Evolutionary conservation across 805 yeast species (phyloP), one percentile per base, ranked within the genome.

Genomic region (Monosporozyma aerobia): DNA sequence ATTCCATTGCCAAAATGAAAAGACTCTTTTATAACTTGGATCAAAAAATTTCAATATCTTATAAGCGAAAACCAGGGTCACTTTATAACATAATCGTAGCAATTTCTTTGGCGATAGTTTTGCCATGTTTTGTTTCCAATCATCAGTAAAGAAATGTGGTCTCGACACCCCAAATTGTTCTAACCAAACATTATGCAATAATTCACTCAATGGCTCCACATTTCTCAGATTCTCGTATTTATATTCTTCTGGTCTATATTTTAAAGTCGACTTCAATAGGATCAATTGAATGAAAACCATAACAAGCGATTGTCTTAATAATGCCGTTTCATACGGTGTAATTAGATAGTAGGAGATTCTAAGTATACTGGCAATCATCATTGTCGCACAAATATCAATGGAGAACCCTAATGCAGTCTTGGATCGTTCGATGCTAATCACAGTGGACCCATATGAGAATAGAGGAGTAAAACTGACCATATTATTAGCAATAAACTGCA

Each of bases 341-440:
- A 87, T 82, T 56, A 85, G 67, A 71, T 85, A 90, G 71, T 87
- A 90, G 52, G 81, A 80, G 29, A 90, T 82, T 57, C 95, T 74
- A 47, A 89, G 69, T 5, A 82, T 78, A 44, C 89, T 78, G 0
- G 96, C 83, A 57, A 88, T 74, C 56, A 90, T 65, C 96, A 90
- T 89, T 6, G 96, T 87, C 6, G 89, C 90, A 69, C 97, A 90
- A 10, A 90, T 87, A 68, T 90, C 97, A n/a, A 89, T 73, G 5
- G 95, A 85, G 63, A 90, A 89, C 23, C 97, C 97, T 23, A 79
- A 73, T 1, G 92, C 78, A 0, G 90, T 77, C 63, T 82, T 73
- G 35, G 79, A 77, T 47, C 76, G 72, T 60, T 81, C 77, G 13
- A 90, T 89, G 56, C 85, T 75, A 47, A 80, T 73, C 37, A 90